These are phyloP conservation scores for Erodium texanum DNA, from an alignment of 441 rosid species.

Conservation along the genomic window DNA sequence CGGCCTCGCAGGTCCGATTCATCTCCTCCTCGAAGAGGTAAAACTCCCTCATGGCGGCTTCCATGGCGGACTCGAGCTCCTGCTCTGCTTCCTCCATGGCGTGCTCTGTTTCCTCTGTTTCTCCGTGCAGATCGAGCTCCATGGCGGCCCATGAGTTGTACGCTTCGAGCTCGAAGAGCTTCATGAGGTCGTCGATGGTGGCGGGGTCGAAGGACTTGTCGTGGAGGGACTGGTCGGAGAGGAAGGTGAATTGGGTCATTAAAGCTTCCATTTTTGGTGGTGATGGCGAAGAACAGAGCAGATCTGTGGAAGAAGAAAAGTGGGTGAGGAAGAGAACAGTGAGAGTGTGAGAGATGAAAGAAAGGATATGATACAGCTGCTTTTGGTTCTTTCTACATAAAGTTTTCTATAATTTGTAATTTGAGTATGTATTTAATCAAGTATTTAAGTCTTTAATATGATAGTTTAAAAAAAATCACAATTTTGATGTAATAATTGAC, in stretches of 20 bases:
- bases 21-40: constrained; percentile 60
- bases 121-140: constrained; percentile 38
- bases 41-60: constrained; percentile 66
- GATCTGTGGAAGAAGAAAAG: neutral
- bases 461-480: too few species aligned
- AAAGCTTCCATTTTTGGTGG: constrained; percentile 56
- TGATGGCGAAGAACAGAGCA: neutral
- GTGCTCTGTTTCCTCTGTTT: constrained; percentile 37
- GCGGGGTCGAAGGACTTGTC: constrained; percentile 75
- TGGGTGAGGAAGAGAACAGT: neutral
- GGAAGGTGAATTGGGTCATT: constrained; percentile 58
- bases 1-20: constrained; percentile 42
- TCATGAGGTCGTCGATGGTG: constrained; percentile 63
- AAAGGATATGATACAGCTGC: neutral
- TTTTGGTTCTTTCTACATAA: neutral
- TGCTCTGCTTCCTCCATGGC: constrained; percentile 44
- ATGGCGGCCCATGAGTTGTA: constrained; percentile 74
- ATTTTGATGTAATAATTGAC: too few species aligned
- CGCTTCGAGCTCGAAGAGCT: constrained; percentile 75
- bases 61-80: constrained; percentile 66
- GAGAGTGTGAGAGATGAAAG: neutral
- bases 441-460: too few species aligned
- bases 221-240: constrained; percentile 53
- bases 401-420: neutral
- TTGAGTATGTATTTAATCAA: neutral